Evolutionary conservation across 345 rosid genomes (phyloP).

Genomic region (Salix koriyanagi): DNA sequence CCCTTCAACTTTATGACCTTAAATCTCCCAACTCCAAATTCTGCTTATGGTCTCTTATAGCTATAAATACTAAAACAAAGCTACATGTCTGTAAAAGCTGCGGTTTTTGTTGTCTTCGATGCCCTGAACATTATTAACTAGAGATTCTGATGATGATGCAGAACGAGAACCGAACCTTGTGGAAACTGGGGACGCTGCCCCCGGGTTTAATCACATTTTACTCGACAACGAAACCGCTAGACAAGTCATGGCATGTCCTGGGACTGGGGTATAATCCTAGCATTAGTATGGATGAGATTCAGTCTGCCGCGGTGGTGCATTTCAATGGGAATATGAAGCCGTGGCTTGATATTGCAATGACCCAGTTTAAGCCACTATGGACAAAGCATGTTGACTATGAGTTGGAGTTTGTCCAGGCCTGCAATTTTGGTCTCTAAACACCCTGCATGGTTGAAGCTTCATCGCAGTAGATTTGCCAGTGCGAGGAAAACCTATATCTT

Average conservation of each 20-base stretch:
- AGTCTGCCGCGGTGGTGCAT: slow-evolving; percentile 87
- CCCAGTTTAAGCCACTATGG: slow-evolving; percentile 89
- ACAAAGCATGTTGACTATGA: slow-evolving; percentile 80
- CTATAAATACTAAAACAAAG: neutral
- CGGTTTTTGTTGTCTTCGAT: neutral
- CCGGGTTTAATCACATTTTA: slow-evolving; percentile 92
- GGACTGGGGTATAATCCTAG: slow-evolving; percentile 96
- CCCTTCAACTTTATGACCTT: neutral
- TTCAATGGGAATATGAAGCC: slow-evolving; percentile 98
- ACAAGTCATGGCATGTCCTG: slow-evolving; percentile 95
- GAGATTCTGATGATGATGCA: slow-evolving; percentile 33
- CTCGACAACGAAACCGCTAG: slow-evolving; percentile 88
- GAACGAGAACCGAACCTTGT: slow-evolving; percentile 89
- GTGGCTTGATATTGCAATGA: slow-evolving; percentile 97
- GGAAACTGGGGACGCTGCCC: slow-evolving; percentile 93
- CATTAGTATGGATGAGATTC: slow-evolving; percentile 87
- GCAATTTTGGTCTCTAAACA: slow-evolving; percentile 72
- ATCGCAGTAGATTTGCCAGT: neutral
- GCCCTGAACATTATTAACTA: neutral
- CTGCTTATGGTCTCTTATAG: neutral
- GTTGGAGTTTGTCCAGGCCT: slow-evolving; percentile 79
- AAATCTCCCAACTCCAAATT: neutral
- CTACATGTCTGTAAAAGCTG: neutral
- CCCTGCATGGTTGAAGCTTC: neutral
- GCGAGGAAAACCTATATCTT: neutral